These are phyloP conservation scores for Botrytis fragariae DNA, from an alignment of 2,329 filamentous ascomycete species.

Conservation along the genomic window DNA sequence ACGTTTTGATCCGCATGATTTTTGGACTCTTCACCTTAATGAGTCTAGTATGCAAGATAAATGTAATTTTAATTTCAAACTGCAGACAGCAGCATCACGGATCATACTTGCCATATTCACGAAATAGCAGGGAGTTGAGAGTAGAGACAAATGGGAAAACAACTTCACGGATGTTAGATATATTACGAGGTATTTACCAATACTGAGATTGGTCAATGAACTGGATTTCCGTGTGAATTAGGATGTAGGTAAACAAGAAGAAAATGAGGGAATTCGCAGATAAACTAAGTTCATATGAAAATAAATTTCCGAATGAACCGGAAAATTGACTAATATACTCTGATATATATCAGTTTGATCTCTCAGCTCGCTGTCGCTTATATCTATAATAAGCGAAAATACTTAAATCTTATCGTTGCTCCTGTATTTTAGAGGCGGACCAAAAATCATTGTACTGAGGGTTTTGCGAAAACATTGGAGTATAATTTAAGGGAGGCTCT, in stretches of 20 bases:
- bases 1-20: too few species aligned
- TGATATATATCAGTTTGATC: neutral
- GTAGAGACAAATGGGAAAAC: neutral
- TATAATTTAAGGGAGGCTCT: accelerated
- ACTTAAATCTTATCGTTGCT: accelerated
- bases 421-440: neutral
- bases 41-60: too few species aligned
- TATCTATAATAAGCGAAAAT: neutral
- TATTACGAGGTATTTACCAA: accelerated
- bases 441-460: too few species aligned
- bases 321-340: neutral
- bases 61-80: accelerated
- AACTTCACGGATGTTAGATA: neutral
- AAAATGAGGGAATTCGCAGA: neutral
- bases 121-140: neutral
- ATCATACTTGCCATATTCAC: neutral
- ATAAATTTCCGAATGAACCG: neutral
- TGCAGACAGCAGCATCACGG: too few species aligned
- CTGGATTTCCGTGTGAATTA: neutral
- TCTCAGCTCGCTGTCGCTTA: neutral
- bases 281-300: neutral
- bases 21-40: too few species aligned
- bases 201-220: accelerated
- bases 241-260: neutral
- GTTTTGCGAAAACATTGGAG: neutral